Conservation (phyloP, 2,329 filamentous ascomycete species). For the Achaetomium macrosporum region DNA sequence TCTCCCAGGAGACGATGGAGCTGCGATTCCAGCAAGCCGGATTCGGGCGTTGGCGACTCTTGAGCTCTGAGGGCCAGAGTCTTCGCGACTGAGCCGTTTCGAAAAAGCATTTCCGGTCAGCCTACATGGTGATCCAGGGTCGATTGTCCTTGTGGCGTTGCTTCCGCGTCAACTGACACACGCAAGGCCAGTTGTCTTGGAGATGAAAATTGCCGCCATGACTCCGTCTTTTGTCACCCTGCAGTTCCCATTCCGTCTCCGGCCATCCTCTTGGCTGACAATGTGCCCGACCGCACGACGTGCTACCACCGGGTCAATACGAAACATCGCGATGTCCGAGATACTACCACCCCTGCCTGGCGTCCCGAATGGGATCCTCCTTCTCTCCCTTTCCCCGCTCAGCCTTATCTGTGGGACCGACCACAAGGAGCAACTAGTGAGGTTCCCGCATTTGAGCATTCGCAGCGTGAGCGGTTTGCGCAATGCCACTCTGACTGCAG, state of each 20-base stretch:
- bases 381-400: slow-evolving; percentile 10
- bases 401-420: slow-evolving; percentile 17
- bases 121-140: not conserved
- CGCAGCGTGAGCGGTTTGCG: slow-evolving; percentile 10
- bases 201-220: not conserved
- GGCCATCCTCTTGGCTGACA: not conserved
- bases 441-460: slow-evolving; percentile 25
- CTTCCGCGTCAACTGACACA: not conserved
- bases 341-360: not conserved
- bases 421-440: not conserved
- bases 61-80: not conserved
- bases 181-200: not conserved
- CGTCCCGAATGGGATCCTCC: slow-evolving; percentile 4
- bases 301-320: not conserved
- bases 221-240: not conserved
- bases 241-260: no score
- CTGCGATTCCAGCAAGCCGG: not conserved
- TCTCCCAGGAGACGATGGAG: not conserved
- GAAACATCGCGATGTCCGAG: not conserved
- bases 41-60: not conserved
- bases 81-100: slow-evolving; percentile 16
- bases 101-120: not conserved
- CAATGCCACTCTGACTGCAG: slow-evolving; percentile 15
- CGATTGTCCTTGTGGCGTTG: not conserved
- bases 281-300: not conserved